phyloP scores from a whole-genome alignment of 495 filamentous ascomycete genomes.

The Echria macrotheca region DNA sequence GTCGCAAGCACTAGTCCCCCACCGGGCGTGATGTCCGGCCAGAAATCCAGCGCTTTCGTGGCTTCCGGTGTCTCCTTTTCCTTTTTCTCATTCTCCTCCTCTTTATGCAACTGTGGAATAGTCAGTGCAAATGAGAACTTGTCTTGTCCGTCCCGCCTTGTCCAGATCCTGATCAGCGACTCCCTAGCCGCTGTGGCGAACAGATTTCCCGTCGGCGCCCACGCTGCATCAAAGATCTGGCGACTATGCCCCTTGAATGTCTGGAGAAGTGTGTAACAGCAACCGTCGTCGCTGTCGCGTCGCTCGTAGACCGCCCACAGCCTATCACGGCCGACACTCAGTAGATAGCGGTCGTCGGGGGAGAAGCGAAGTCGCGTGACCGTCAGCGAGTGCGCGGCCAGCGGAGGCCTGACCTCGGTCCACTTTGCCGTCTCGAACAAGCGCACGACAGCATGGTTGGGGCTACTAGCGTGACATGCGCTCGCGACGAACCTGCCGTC shows the following conservation, averaged over 20 bases:
- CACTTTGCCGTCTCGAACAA: slow-evolving; percentile 77
- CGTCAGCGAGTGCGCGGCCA: slow-evolving; percentile 77
- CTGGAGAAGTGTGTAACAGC: slow-evolving; percentile 48
- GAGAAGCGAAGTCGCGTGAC: slow-evolving; percentile 77
- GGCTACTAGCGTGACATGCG: slow-evolving; percentile 86
- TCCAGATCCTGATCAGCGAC: slow-evolving; percentile 79
- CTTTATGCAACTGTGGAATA: no score
- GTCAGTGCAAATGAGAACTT: no score
- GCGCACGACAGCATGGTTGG: slow-evolving; percentile 91
- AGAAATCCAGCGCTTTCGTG: slow-evolving; percentile 74
- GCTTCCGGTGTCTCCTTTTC: slow-evolving; percentile 37
- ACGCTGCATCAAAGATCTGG: slow-evolving; percentile 83
- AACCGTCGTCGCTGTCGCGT: slow-evolving; percentile 25
- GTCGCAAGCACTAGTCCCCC: slow-evolving; percentile 55
- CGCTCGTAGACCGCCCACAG: slow-evolving; percentile 79
- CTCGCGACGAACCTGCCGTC: slow-evolving; percentile 74
- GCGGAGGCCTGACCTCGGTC: slow-evolving; percentile 79
- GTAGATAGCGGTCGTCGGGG: slow-evolving; percentile 53
- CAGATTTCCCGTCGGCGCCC: slow-evolving; percentile 55
- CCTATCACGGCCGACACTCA: slow-evolving; percentile 87
- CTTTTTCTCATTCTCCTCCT: no score
- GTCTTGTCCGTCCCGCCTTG: no score
- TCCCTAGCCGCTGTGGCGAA: slow-evolving; percentile 90
- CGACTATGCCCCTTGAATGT: slow-evolving; percentile 81
- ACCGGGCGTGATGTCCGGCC: slow-evolving; percentile 29